Conservation (phyloP, 2,329 filamentous ascomycete species). For the Lachnellula subtilissima region DNA sequence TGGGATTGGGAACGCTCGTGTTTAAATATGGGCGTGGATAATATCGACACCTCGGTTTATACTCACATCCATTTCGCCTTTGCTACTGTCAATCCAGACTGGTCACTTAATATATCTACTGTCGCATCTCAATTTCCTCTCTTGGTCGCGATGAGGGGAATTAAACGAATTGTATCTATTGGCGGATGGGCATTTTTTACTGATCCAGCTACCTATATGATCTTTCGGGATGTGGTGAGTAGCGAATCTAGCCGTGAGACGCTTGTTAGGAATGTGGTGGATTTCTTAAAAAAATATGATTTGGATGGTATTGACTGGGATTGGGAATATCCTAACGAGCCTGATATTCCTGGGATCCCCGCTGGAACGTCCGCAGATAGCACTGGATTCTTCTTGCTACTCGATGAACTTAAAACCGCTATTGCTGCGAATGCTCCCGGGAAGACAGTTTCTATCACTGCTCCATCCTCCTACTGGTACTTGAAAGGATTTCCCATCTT, state of each 20-base stretch:
- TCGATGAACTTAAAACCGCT: conserved; percentile 20
- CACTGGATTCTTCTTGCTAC: conserved; percentile 33
- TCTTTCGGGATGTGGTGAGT: conserved; percentile 37
- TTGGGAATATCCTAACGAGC: conserved; percentile 33
- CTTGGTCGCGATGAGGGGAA: conserved; percentile 29
- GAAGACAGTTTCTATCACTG: conserved; percentile 21
- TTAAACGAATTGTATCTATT: conserved; percentile 40
- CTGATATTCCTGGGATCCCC: conserved; percentile 36
- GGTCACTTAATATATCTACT: conserved; percentile 25
- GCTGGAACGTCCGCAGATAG: conserved; percentile 25
- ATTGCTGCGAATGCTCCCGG: no score
- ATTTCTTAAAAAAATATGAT: conserved; percentile 33
- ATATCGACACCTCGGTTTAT: conserved; percentile 22
- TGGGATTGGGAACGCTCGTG: conserved; percentile 31
- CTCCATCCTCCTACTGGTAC: conserved; percentile 32
- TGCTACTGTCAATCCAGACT: conserved; percentile 31
- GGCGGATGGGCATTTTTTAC: conserved; percentile 43
- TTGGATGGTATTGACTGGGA: conserved; percentile 34
- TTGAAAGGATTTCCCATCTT: conserved; percentile 24
- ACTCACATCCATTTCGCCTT: conserved; percentile 36
- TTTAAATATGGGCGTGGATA: conserved; percentile 22
- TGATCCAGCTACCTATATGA: conserved; percentile 32
- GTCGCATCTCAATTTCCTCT: conserved; percentile 29
- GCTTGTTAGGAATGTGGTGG: conserved; percentile 31
- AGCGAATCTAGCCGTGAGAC: conserved; percentile 31